Evolutionary conservation across 2,329 filamentous ascomycete genomes (phyloP), one percentile per base, ranked within the genome.

Genomic region (Dactylellina cionopaga): DNA sequence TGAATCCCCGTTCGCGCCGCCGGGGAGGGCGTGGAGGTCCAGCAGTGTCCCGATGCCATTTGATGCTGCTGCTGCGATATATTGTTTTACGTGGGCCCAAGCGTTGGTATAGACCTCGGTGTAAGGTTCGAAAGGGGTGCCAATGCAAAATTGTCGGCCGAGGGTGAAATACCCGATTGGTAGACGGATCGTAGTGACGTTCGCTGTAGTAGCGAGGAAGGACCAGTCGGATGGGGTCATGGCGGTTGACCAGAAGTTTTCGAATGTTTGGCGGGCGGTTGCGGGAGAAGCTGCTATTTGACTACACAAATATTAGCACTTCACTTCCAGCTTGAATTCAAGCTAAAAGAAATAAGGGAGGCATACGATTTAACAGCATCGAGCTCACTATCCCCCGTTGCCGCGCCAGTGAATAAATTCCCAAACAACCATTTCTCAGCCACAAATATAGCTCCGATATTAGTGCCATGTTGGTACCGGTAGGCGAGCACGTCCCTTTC

Each of bases 161-260:
- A 88, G 81, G 2, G 83, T 85, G 76, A 84, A 88, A 78, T 86
- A 87, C 2, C 86, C 86, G 56, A 89, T 84, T 0, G 86, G 86
- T 15, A 89, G 77, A n/a, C 86, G 83, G 41, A 88, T 82, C 13
- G 84, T 84, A 2, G 85, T 88, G 75, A 85, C 85, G 55, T 82
- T 83, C 1, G 84, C 85, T 24, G 82, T 79, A 13, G 83, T 81
- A 4, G 80, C 80, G 22, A 88, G 80, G 83, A 84, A 88, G 13
- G 81, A 78, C 19, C 87, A 80, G 75, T 87, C 85, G 0, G 79
- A 78, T 47, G 86, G 83, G 7, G 81, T 82, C 27, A 87, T 78
- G 3, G 83, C 83, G 41, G 80, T 81, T 1, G 77, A 76, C 86
- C 86, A 88, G 69, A 86, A 83, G 3, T 80, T 75, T 78, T 88